Evolutionary conservation across 176 grass and related monocot genomes (phyloP), one percentile per base, ranked within the genome.

Genomic region (Oryza nivara): DNA sequence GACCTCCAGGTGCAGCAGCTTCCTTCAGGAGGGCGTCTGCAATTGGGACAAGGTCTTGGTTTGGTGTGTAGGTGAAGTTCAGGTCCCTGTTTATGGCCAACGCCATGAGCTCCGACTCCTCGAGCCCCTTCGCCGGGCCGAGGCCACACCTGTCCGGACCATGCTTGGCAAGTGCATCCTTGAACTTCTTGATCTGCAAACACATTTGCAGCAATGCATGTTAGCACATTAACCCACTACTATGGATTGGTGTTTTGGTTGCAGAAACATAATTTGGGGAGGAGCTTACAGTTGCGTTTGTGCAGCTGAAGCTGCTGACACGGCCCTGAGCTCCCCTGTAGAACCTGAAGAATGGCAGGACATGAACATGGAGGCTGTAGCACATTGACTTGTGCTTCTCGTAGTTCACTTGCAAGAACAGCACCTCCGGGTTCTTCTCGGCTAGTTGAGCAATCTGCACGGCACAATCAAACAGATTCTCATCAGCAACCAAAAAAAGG

Each of bases 241-340:
- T 30, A 32, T 32, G 0, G 4, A 9, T 73, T 73, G 25, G 0
- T 30, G 15, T 19, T 43, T 40, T 63, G 38, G 16, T 44, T n/a
- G 11, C 23, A 2, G 25, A 56, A 69, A 23, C 6, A 26, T 19
- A 3, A 20, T n/a, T 7, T 45, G 20, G 60, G 72, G 76, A 34
- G 69, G 49, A 5, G 36, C 74, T 87, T 84, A 96, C 96, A 2
- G 96, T 99, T 79, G 93, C 93, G 22, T 90, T 96, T 32, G 96
- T 99, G 93, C 96, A 99, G 86, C 96, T 99, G 93, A 99, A 99
- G 81, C 96, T 92, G 73, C 89, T 92, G 25, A 99, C 84, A 6
- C 91, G 75, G 4, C 96, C 96, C 56, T 99, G 88, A 7, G 93
- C 89, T 77, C 96, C 96, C 47, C 91, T 80, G 73, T 94, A 99